Evolutionary conservation across 2,329 filamentous ascomycete genomes (phyloP), one percentile per base, ranked within the genome.

Genomic region (Aspergillus unguis): DNA sequence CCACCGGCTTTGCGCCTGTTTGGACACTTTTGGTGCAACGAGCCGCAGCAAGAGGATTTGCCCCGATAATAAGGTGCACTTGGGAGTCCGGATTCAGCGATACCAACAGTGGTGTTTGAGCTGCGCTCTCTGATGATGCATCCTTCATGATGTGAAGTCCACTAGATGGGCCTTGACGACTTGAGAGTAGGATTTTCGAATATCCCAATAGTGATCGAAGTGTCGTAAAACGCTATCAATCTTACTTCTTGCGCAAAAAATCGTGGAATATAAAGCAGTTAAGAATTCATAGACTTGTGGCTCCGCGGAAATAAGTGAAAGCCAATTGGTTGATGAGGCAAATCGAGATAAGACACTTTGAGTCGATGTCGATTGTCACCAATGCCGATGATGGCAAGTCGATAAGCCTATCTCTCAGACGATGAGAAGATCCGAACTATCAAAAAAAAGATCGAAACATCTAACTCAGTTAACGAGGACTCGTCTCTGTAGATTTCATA

Each of bases 21-120:
- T 87, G 83, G 46, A 96, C 73, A 3, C 90, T 92, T 66, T 90
- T 88, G 9, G 81, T 76, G 74, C 89, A 95, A 62, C 94, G 84
- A 31, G 90, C 83, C 48, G 87, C 87, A n/a, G 94, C 92, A 37
- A 99, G 81, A 10, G 92, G 85, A 65, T 92, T 94, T 32, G 87
- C 85, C 54, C 94, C 94, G 58, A 97, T 73, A 64, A 99, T 83
- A 53, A 99, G 79, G 70, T 99, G 94, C 37, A 92, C 60, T 48
- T 77, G 74, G 2, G 65, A 69, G 35, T 68, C 64, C 17, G 66
- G 69, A 57, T 74, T 66, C 53, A 73, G 61, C 25, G 75, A 72
- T 27, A 70, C 66, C 60, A 77, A 63, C 27, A 77, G 61, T 8
- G 70, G 69, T 33, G 59, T 57, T 26, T 59, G 53, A 26, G 50